A percentile compares a stretch with the other conserved stretches of the same genome.
Evolutionary conservation across 345 rosid genomes (phyloP).

Genomic region (Aethionema arabicum): DNA sequence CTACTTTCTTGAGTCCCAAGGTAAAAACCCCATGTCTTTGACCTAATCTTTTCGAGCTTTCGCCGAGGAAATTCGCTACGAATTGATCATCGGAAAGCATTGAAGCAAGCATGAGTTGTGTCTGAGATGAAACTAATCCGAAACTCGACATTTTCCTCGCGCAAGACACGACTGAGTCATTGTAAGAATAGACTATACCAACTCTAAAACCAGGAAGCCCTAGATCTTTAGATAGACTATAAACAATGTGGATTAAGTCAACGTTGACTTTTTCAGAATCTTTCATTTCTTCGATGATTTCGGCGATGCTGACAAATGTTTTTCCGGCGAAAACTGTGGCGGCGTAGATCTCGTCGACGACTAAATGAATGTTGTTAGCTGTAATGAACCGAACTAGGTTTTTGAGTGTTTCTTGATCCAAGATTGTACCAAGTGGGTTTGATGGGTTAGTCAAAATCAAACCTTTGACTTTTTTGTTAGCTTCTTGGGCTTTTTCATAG

Average conservation of each 20-base stretch:
- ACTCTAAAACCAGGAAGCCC: conserved; percentile 86
- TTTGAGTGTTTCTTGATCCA: conserved; percentile 49
- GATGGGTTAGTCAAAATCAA: conserved; percentile 78
- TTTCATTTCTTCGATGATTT: conserved; percentile 51
- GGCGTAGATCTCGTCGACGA: conserved; percentile 79
- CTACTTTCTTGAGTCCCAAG: conserved; percentile 46
- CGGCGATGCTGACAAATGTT: conserved; percentile 59
- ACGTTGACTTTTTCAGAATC: conserved; percentile 36
- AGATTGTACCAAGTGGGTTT: conserved; percentile 75
- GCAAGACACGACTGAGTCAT: conserved; percentile 56
- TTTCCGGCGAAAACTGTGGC: conserved; percentile 63
- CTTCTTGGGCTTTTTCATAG: conserved; percentile 44
- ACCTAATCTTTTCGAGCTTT: conserved; percentile 54
- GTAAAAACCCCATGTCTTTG: conserved; percentile 49
- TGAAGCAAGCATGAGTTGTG: conserved; percentile 63
- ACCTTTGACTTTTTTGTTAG: conserved; percentile 65
- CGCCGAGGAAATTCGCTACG: conserved; percentile 44
- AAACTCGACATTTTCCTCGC: conserved; percentile 87
- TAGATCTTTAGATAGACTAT: conserved; percentile 92
- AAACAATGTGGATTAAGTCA: conserved; percentile 68
- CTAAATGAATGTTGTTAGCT: conserved; percentile 62
- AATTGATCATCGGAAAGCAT: conserved; percentile 72
- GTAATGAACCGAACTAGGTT: conserved; percentile 52
- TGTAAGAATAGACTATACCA: conserved; percentile 77
- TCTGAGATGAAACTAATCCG: conserved; percentile 76